Conservation (phyloP, 2,329 filamentous ascomycete species). For the Chlorencoelia australis region DNA sequence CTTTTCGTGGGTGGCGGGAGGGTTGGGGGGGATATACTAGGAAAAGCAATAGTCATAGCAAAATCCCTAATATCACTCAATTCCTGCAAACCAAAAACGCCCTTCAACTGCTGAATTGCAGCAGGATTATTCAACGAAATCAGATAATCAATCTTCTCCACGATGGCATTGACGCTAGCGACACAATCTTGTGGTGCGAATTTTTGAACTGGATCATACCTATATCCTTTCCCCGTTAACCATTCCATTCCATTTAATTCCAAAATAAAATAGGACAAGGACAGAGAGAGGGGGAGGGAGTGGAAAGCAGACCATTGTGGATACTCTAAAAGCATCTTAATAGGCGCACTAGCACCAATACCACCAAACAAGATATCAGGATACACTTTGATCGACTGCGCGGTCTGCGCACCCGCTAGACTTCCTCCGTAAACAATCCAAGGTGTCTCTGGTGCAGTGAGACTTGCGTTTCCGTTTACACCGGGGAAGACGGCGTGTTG, state of each 20-base stretch:
- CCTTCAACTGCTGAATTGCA: slow-evolving; percentile 36
- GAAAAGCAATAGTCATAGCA: slow-evolving; percentile 37
- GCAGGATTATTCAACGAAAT: slow-evolving; percentile 32
- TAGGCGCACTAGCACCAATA: slow-evolving; percentile 37
- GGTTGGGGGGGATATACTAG: slow-evolving; percentile 16
- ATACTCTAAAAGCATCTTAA: slow-evolving; percentile 34
- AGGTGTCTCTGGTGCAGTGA: slow-evolving; percentile 35
- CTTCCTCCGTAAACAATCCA: slow-evolving; percentile 37
- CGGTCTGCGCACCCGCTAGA: slow-evolving; percentile 34
- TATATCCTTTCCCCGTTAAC: too few relatives aligned
- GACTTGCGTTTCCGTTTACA: slow-evolving; percentile 26
- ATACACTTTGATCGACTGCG: slow-evolving; percentile 36
- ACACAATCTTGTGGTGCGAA: slow-evolving; percentile 40
- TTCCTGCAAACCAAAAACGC: slow-evolving; percentile 36
- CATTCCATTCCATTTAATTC: background rate
- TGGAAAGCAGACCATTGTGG: slow-evolving; percentile 33
- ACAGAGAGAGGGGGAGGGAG: too few relatives aligned
- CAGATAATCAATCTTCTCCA: slow-evolving; percentile 40
- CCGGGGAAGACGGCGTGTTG: slow-evolving; percentile 37
- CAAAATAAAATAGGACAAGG: too few relatives aligned
- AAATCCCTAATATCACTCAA: slow-evolving; percentile 38
- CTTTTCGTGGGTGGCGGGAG: too few relatives aligned
- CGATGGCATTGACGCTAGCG: slow-evolving; percentile 36
- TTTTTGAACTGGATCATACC: slow-evolving; percentile 37
- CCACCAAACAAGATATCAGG: slow-evolving; percentile 37